Base-by-base conservation (phyloP, 192 early-diverging fungal species). In the Gamsiella multidivaricata region DNA sequence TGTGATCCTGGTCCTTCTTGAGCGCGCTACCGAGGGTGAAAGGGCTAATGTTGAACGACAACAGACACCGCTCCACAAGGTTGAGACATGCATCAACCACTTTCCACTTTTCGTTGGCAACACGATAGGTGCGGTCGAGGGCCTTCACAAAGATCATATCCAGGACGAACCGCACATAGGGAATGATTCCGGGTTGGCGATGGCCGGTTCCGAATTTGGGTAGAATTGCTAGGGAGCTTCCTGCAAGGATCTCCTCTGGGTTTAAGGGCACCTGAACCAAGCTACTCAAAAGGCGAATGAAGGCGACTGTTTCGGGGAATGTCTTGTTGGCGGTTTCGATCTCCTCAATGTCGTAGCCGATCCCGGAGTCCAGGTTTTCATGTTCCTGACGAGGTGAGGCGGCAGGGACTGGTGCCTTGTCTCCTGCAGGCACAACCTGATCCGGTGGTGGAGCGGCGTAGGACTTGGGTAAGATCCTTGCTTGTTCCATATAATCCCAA, bases 301-400 rank as follows among this genome's bases (percentile, higher is more conserved):
- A 94, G 1, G 96, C 91, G 7, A 94, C 70, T 8, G 94, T 96
- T 81, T 97, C 93, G 1, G 94, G 90, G 65, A 95, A 99, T 2
- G 88, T 90, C 61, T 95, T 87, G 37, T 86, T 90, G 7, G 84
- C 83, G 0, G 88, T 60, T 73, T 96, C 95, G 15, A 91, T 88
- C 67, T 96, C 94, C 31, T 94, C 88, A 58, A 97, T 80, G 79
- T 97, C 93, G 67, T 88, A 90, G 31, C 89, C 72, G 32, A 94
- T 87, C 18, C 92, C 91, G 51, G 53, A 59, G 37, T 72, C 79
- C 57, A 73, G 26, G 37, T 51, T 58, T 43, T 60, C 47, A 6
- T 65, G 29, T 31, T 69, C 81, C n/a, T 39, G 59, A 31, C 59
- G 51, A 25, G 60, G 14, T 2, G 60, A 23, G 2, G 46, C 12